Percentiles rank a stretch among this genome's conserved stretches.
phyloP scores from a whole-genome alignment of 106 monocot species.

The Hemerocallis citrina region DNA sequence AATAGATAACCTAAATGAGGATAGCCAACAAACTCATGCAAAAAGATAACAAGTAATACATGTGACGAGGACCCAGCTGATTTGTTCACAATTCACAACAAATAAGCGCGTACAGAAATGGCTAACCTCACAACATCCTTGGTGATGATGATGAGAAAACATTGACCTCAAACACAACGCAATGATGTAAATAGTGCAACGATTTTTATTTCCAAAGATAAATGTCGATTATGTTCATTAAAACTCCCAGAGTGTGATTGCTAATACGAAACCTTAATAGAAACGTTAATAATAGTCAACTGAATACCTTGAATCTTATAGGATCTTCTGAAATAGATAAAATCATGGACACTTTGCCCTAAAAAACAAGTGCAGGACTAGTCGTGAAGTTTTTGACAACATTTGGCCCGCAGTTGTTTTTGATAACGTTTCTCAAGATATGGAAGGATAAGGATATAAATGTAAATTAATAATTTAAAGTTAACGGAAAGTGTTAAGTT shows the following conservation, averaged over 20 bases:
- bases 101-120: not conserved
- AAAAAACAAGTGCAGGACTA: slow-evolving; percentile 95
- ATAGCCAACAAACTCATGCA: no score
- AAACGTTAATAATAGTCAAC: not conserved
- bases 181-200: not conserved
- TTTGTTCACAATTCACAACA: not conserved
- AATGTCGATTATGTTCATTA: not conserved
- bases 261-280: not conserved
- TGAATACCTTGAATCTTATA: slow-evolving; percentile 66
- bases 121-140: not conserved
- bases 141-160: no score
- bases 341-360: slow-evolving; percentile 92
- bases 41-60: not conserved
- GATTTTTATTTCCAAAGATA: not conserved
- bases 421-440: no score
- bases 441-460: no score
- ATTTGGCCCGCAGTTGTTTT: no score
- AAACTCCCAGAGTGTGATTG: no score
- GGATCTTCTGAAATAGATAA: slow-evolving; percentile 84
- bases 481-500: no score
- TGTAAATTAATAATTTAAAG: no score
- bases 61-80: not conserved
- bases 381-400: slow-evolving; percentile 4
- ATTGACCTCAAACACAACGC: not conserved
- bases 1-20: no score